Conservation (phyloP, 108 stramenopile genomes). For the Craspedostauros australis region DNA sequence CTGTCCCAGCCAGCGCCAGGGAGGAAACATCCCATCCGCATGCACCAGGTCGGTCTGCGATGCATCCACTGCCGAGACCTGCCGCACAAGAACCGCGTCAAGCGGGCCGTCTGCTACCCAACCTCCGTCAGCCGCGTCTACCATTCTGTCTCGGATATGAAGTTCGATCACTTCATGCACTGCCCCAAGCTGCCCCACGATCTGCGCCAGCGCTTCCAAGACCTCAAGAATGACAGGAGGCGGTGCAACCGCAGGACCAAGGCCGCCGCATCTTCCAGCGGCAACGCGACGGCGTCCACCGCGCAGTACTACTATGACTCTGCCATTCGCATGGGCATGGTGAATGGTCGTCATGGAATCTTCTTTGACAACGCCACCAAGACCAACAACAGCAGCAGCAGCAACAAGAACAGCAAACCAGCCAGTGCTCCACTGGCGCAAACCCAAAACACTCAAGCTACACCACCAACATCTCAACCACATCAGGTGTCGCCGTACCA, state of each 20-base stretch:
- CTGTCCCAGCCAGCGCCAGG: slow-evolving; percentile 47
- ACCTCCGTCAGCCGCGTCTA: slow-evolving; percentile 40
- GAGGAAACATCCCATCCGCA: slow-evolving; percentile 36
- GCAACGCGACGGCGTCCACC: slow-evolving; percentile 20
- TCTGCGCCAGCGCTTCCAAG: slow-evolving; percentile 21
- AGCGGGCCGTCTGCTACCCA: slow-evolving; percentile 55
- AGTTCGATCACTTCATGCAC: slow-evolving; percentile 51
- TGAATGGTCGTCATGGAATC: slow-evolving; percentile 27
- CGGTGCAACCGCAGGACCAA: slow-evolving; percentile 5
- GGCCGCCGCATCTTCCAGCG: slow-evolving; percentile 2
- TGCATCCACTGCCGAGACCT: slow-evolving; percentile 49
- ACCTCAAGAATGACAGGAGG: slow-evolving; percentile 23
- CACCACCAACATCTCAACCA: neutral
- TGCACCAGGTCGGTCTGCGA: slow-evolving; percentile 51
- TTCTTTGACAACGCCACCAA: no score
- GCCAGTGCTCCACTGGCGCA: no score
- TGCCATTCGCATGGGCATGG: slow-evolving; percentile 41
- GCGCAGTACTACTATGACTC: slow-evolving; percentile 51
- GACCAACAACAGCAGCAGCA: no score
- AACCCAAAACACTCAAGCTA: no score
- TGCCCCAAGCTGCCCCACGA: slow-evolving; percentile 29
- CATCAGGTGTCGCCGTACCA: no score
- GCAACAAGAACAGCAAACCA: no score
- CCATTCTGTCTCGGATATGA: slow-evolving; percentile 56
- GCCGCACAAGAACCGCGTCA: slow-evolving; percentile 23